Evolutionary conservation across 495 filamentous ascomycete genomes (phyloP).

Genomic region (Choiromyces venosus): DNA sequence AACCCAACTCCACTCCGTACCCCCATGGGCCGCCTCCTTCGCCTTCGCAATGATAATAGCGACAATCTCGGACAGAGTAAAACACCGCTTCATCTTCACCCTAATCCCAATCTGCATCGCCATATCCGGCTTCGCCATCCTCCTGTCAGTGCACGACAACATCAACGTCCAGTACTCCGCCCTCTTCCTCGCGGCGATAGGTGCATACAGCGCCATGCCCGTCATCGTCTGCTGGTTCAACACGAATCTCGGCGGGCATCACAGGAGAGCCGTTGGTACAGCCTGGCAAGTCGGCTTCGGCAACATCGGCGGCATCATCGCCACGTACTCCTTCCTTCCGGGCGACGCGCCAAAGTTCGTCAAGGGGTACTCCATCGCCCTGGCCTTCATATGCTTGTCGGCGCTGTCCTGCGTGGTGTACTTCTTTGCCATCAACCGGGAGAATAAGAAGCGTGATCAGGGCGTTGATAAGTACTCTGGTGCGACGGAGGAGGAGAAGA

Average conservation of each 20-base stretch:
- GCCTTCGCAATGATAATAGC: constrained; percentile 71
- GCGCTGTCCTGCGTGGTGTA: constrained; percentile 58
- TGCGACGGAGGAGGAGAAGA: constrained; percentile 68
- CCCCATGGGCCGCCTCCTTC: constrained; percentile 77
- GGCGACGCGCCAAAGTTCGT: constrained; percentile 65
- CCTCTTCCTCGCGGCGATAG: constrained; percentile 65
- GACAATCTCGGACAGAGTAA: constrained; percentile 58
- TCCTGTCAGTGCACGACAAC: constrained; percentile 61
- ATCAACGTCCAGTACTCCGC: constrained; percentile 61
- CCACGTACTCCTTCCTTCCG: constrained; percentile 72
- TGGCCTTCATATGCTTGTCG: constrained; percentile 67
- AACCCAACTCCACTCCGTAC: constrained; percentile 77
- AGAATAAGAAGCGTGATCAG: constrained; percentile 63
- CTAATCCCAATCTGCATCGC: constrained; percentile 58
- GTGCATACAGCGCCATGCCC: constrained; percentile 67
- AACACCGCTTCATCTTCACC: constrained; percentile 71
- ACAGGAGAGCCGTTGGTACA: constrained; percentile 70
- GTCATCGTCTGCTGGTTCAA: constrained; percentile 89
- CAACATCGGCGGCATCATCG: constrained; percentile 90
- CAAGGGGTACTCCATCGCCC: constrained; percentile 70
- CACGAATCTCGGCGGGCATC: constrained; percentile 87
- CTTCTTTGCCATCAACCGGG: constrained; percentile 52
- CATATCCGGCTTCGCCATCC: constrained; percentile 66
- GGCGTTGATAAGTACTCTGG: constrained; percentile 47
- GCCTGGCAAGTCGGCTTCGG: constrained; percentile 91